Conservation (phyloP, 768 basidiomycete species). For the Leucocoprinus sp. region DNA sequence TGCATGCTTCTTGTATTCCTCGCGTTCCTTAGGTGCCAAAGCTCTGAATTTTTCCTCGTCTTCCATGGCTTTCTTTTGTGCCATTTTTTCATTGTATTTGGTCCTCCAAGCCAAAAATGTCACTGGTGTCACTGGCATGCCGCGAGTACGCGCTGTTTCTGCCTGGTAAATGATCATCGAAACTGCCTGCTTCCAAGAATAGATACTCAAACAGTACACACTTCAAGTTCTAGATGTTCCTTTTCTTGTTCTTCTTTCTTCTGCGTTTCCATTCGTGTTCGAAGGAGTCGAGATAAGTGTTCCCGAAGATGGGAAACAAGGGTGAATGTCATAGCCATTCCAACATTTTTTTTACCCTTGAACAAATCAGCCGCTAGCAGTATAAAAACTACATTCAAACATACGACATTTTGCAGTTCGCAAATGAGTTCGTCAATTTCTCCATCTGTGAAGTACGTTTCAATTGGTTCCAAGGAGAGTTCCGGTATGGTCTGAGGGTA, state of each 20-base stretch:
- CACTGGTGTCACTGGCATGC: slow-evolving; percentile 83
- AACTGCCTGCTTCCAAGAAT: not conserved
- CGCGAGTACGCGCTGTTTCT: slow-evolving; percentile 79
- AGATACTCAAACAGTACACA: slow-evolving; percentile 21
- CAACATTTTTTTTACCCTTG: slow-evolving; percentile 78
- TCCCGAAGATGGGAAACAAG: slow-evolving; percentile 82
- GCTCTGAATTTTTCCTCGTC: slow-evolving; percentile 71
- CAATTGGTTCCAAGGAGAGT: slow-evolving; percentile 53
- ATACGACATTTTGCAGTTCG: slow-evolving; percentile 49
- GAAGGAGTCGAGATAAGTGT: slow-evolving; percentile 56
- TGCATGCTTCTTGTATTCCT: slow-evolving; percentile 64
- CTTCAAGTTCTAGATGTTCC: slow-evolving; percentile 71
- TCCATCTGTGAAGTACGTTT: slow-evolving; percentile 50
- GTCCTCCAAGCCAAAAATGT: slow-evolving; percentile 78
- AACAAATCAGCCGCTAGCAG: slow-evolving; percentile 9
- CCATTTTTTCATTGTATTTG: slow-evolving; percentile 69
- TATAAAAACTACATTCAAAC: slow-evolving; percentile 17
- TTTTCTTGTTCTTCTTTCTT: slow-evolving; percentile 62
- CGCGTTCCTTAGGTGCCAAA: slow-evolving; percentile 72
- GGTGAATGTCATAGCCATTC: slow-evolving; percentile 98
- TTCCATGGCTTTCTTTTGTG: slow-evolving; percentile 48
- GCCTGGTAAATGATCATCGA: slow-evolving; percentile 42
- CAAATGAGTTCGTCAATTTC: slow-evolving; percentile 49
- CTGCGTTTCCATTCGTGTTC: slow-evolving; percentile 45
- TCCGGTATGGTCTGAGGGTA: slow-evolving; percentile 85